Base-by-base conservation (phyloP, 1,284 basidiomycete genomes). In the Sutorius eximius region DNA sequence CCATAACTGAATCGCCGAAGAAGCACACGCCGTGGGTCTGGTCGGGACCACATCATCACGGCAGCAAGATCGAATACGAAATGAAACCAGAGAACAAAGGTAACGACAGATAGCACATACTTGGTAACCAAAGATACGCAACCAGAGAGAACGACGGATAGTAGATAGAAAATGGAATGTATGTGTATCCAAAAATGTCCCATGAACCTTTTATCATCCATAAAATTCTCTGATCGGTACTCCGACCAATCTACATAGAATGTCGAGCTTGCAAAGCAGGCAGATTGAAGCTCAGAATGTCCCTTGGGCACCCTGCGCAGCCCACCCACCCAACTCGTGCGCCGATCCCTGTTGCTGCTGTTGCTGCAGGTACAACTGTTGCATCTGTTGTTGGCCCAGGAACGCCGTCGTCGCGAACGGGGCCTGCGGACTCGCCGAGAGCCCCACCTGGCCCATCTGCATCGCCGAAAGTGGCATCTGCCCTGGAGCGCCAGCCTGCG, bases 241-340 rank as follows among this genome's bases (percentile, higher is more conserved):
- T 38, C 13, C 1, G 22, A 37, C 30, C 30, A 3, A 20, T 24
- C 42, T 34, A 16, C 24, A 27, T 36, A 22, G 12, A 16, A 15
- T 15, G 30, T 38, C 24, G 4, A 55, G 3, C 24, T 45, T 29
- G n/a, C 8, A 16, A 29, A 16, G n/a, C 18, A 36, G n/a, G 29
- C 10, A 9, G 5, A 9, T 29, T 2, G 24, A 52, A 15, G 24
- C 15, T 65, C 44, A 66, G 49, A 56, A 64, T 8, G 67, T n/a
- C 22, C 59, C 51, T 9, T 57, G 49, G 0, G 27, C 27, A 1
- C 56, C 56, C 11, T 53, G 54, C 11, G 53, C 64, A 3, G 54
- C 42, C 66, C 68, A 67, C 20, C 53, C 56, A 1, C 44, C 36
- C 22, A 55, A 66, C 10, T 33, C 53, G 18, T 50, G 44, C 4